A percentile compares a stretch with the other conserved stretches of the same genome.
Evolutionary conservation across 139 green algal genomes (phyloP).

Genomic region (Gonium pectorale): DNA sequence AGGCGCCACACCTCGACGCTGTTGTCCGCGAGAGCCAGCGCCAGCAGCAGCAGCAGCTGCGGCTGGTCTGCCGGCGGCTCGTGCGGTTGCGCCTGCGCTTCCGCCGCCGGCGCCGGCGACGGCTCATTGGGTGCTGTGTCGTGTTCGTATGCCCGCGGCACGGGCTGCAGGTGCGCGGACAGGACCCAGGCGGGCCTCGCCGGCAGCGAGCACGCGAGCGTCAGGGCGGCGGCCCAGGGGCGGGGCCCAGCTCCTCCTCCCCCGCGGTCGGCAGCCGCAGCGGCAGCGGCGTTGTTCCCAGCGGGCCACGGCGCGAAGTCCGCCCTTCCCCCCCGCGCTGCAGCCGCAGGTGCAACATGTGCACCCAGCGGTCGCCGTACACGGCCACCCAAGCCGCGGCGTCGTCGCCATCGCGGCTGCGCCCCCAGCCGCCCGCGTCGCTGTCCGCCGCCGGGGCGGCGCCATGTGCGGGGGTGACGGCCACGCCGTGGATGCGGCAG

Average conservation of each 20-base stretch:
- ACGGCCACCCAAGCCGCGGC: neutral
- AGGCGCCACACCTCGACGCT: constrained; percentile 20
- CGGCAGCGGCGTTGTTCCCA: too few species aligned
- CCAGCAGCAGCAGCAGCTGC: neutral
- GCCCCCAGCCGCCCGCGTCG: too few species aligned
- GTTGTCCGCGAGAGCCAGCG: constrained; percentile 26
- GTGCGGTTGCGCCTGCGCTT: neutral
- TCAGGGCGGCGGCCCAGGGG: too few species aligned
- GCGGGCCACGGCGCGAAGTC: too few species aligned
- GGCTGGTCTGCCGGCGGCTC: too few species aligned
- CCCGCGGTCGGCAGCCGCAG: too few species aligned
- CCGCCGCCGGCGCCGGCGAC: neutral
- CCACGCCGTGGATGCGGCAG: constrained; percentile 21
- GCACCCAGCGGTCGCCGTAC: constrained; percentile 36
- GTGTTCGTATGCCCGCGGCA: too few species aligned
- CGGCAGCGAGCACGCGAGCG: too few species aligned
- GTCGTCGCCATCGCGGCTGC: neutral
- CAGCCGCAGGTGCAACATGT: neutral
- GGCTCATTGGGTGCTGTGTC: neutral
- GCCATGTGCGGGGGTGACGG: too few species aligned
- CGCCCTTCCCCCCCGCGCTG: too few species aligned
- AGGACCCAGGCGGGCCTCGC: constrained; percentile 16
- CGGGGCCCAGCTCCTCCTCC: too few species aligned
- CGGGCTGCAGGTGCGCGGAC: neutral
- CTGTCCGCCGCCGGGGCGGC: too few species aligned